Percentiles rank a stretch among this genome's conserved stretches.
phyloP scores from a whole-genome alignment of 1,284 basidiomycete genomes.

The Malassezia globosa region DNA sequence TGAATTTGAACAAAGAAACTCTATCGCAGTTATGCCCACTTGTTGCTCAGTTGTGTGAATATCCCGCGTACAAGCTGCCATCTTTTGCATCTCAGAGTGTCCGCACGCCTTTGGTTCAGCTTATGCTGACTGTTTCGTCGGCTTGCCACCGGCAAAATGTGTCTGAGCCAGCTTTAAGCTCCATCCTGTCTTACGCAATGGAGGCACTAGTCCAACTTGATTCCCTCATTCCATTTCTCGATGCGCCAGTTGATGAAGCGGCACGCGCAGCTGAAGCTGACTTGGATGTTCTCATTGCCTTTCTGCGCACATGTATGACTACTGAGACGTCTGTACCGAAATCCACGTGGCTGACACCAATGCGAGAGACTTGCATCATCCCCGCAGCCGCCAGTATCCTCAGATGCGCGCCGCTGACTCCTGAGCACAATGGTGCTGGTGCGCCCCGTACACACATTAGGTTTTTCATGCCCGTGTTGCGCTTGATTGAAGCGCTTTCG shows the following conservation, averaged over 20 bases:
- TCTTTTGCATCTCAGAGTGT: not conserved
- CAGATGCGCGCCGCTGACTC: not conserved
- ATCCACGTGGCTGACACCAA: constrained; percentile 4
- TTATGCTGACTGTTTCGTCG: not conserved
- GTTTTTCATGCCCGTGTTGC: constrained; percentile 53
- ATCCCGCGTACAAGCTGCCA: constrained; percentile 2
- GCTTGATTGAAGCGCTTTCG: constrained; percentile 77
- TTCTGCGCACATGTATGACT: constrained; percentile 18
- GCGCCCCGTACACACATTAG: constrained; percentile 8
- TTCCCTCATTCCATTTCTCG: not conserved
- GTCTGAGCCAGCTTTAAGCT: not conserved
- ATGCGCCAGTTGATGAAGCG: not conserved
- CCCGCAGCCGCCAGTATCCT: not conserved
- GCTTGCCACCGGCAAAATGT: not conserved
- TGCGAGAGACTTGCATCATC: constrained; percentile 5
- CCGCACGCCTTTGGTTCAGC: constrained; percentile 9
- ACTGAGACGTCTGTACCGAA: not conserved
- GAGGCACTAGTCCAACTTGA: constrained; percentile 1
- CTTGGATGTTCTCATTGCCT: constrained; percentile 18
- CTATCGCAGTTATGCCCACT: not conserved
- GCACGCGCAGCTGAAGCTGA: constrained; percentile 4
- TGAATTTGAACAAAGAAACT: not conserved
- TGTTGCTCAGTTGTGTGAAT: constrained; percentile 4
- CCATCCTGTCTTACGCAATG: not conserved
- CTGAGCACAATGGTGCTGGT: not conserved